Evolutionary conservation across 2,329 filamentous ascomycete species (phyloP), one percentile per base, ranked within the genome.

Genomic region (Apiospora rasikravindrae): DNA sequence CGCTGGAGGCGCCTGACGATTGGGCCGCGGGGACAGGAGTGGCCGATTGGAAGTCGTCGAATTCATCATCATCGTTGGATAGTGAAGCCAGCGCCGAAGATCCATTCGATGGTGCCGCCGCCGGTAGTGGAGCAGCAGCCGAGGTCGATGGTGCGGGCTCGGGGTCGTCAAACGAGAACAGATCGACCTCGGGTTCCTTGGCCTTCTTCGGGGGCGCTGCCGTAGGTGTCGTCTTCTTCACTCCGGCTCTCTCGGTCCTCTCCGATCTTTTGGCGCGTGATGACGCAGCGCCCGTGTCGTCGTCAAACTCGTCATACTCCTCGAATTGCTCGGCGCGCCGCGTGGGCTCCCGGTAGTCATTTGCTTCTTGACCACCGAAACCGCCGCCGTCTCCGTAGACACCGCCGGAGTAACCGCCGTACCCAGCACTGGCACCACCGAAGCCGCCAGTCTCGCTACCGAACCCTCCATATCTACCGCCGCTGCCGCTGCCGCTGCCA

Each of bases 361-460:
- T 89, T 26, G 87, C 82, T 53, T 73, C 72, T 78, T 94, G 90
- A 2, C 95, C 95, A 57, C 95, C 94, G 78, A 97, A 98, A 22
- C 95, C 96, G 74, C 96, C 96, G 29, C 96, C 96, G 79, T 98
- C 96, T n/a, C 96, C 96, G 79, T 96, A 98, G 0, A 99, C 95
- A 70, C 90, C 90, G 16, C 90, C 90, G 57, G 89, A 91, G 76
- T 88, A 92, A 64, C 89, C 89, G 47, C 90, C 90, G 75, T 86
- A 91, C 61, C 79, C 81, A n/a, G 79, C 73, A 70, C 88, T 49
- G n/a, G 66, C 88, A 76, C 91, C 89, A 70, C 91, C 92, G 77
- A 92, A 92, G 70, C 90, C 91, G 14, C 90, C 92, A 69, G 91
- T 94, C 70, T 98, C 95, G 80, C 93, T 98, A 33, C 96, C 95